Base-by-base conservation (phyloP, 2,329 filamentous ascomycete genomes). In the Thelonectria discophora region DNA sequence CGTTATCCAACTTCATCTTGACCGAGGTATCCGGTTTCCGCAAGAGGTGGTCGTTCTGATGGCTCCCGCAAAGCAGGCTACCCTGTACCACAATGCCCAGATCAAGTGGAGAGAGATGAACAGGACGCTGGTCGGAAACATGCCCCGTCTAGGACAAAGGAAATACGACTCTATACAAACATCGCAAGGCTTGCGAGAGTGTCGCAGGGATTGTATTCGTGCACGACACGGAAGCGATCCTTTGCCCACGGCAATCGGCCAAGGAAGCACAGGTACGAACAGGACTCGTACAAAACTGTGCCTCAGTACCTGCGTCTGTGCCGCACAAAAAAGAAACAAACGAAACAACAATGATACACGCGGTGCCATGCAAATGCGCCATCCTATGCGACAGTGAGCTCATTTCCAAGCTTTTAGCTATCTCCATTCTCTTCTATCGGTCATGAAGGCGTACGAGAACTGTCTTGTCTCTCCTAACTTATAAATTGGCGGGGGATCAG, bases 401-500 rank as follows among this genome's bases (percentile, higher is more conserved):
- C 34, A 37, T 37, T 37, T 9, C 34, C 34, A 12, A 37, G 34
- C 34, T 2, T 12, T 2, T 4, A 37, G 11, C 15, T 13, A 2
- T 13, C 11, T 37, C 12, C 17, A 11, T 10, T 46, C n/a, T 6
- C 37, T n/a, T 39, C 13, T 13, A 40, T 40, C 20, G 18, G 42
- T 46, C 20, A 46, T 5, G 8, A 18, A 11, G 20, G 4, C 7
- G 17, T 18, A 46, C 42, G 3, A 30, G 9, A 30, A 30, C 27
- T 30, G 27, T 30, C 27, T 30, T 10, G 27, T 30, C 4, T 30
- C 27, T 13, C 21, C 30, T 7, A 17, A 24, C n/a, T 17, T 21
- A 11, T 40, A 27, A 12, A 15, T 47, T 30, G 34, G n/a, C 24
- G 45, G 34, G 21, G 32, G 53, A 49, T 48, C 53, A 56, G 15